Base-by-base conservation (phyloP, 2,329 filamentous ascomycete species). In the Byssothecium circinans region DNA sequence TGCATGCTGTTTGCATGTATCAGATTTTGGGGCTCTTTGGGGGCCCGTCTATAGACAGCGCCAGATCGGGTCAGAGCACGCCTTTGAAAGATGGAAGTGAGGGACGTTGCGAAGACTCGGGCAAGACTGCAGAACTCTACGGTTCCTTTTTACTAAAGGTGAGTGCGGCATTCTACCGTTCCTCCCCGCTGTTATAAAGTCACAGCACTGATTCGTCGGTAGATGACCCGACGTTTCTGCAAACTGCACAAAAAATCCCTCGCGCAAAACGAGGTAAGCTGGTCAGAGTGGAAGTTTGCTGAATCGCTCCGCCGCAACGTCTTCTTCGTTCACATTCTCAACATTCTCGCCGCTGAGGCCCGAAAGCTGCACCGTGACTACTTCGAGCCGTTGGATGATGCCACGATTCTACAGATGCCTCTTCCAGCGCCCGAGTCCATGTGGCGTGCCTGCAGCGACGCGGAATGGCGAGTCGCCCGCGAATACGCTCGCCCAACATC, bases 1-100 rank as follows among this genome's bases (percentile, higher is more conserved):
- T 34, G 32, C 32, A 34, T 34, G 32, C 32, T 34, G 32, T 34
- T 34, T 34, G 32, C 32, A 34, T 34, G 32, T 34, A 34, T n/a
- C 32, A 34, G 32, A 34, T 34, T 14, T n/a, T 34, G 14, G 32
- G 32, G n/a, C 32, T 34, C 14, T 34, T 34, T n/a, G 32, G 32
- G 7, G 17, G 8, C 8, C 17, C 32, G 32, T 34, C 32, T 14
- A 14, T 18, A 34, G 32, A 34, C 14, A 34, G 32, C 32, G 8
- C 32, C 32, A 34, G 32, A n/a, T 34, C 32, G 32, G 32, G 32
- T n/a, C 32, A 34, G 32, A 34, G 14, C 32, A 34, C 32, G 32
- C 32, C 32, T 14, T 34, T 8, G 8, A 34, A 34, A n/a, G 32
- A 34, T 34, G 32, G 32, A 18, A 34, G 14, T 34, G 32, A 34